phyloP scores from a whole-genome alignment of 192 early-diverging fungal genomes.

The Lobosporangium transversale region DNA sequence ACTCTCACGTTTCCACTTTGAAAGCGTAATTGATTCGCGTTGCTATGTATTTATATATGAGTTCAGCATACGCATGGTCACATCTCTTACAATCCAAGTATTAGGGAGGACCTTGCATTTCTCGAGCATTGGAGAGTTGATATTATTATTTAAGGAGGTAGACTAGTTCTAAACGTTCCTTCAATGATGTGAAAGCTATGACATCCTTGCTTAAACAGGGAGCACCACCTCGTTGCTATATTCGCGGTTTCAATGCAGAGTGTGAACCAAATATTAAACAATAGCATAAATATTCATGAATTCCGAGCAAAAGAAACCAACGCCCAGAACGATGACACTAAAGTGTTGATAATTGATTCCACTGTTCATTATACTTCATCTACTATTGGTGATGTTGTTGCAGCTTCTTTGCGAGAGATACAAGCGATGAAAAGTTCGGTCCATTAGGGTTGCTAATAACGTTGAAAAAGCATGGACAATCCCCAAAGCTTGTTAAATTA shows the following conservation, averaged over 20 bases:
- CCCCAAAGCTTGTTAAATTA: background rate
- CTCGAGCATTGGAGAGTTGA: background rate
- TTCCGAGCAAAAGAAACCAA: no score
- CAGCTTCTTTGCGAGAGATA: slow-evolving; percentile 39
- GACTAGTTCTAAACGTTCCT: background rate
- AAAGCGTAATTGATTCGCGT: background rate
- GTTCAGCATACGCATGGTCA: background rate
- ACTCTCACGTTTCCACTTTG: slow-evolving; percentile 4
- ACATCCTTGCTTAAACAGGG: background rate
- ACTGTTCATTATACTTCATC: no score
- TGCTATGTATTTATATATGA: slow-evolving; percentile 7
- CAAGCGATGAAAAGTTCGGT: slow-evolving; percentile 39
- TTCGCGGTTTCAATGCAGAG: no score
- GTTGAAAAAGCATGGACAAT: background rate
- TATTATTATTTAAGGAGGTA: background rate
- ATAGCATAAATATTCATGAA: no score
- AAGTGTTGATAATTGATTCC: no score
- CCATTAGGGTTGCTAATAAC: slow-evolving; percentile 30
- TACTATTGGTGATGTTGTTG: slow-evolving; percentile 14
- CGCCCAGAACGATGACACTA: no score
- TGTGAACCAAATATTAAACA: no score
- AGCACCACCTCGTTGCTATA: no score
- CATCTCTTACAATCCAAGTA: background rate
- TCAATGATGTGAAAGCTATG: slow-evolving; percentile 10
- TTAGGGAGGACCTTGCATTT: slow-evolving; percentile 2